These are phyloP conservation scores for Aspergillus versicolor DNA, from an alignment of 2,329 filamentous ascomycete genomes.

Conservation along the genomic window DNA sequence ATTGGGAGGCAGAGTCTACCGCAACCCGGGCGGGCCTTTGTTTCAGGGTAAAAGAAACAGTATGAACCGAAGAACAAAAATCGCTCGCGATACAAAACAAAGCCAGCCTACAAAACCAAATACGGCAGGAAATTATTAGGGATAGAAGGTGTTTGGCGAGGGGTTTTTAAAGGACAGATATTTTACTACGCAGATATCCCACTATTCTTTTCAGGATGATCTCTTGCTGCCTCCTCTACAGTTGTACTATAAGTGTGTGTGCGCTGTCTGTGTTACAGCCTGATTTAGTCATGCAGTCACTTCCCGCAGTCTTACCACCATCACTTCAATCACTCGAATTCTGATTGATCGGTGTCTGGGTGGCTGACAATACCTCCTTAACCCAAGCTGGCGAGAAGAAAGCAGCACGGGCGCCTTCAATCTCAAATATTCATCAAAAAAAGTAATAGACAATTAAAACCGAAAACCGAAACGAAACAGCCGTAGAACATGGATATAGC, in stretches of 20 bases:
- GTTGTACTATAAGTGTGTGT: background rate
- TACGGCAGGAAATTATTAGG: background rate
- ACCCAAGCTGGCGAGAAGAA: background rate
- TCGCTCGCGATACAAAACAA: background rate
- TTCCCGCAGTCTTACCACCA: background rate
- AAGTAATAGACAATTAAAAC: background rate
- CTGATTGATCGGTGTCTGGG: background rate
- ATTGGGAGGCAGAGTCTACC: background rate
- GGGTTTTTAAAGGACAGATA: conserved; percentile 4
- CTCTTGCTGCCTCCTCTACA: background rate
- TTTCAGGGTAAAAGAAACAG: background rate
- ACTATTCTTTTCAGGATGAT: conserved; percentile 6
- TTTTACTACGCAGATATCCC: conserved; percentile 7
- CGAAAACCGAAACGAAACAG: background rate
- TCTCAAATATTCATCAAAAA: background rate
- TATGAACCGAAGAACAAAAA: background rate
- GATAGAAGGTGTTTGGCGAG: conserved; percentile 7
- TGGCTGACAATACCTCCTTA: background rate
- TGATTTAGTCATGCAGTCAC: background rate
- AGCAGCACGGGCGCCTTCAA: background rate
- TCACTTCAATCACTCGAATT: background rate
- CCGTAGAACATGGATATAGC: background rate
- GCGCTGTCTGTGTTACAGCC: background rate
- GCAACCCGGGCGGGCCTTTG: background rate
- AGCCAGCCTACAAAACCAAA: background rate